phyloP scores from a whole-genome alignment of 2,329 filamentous ascomycete species.

The Thelonectria discophora region DNA sequence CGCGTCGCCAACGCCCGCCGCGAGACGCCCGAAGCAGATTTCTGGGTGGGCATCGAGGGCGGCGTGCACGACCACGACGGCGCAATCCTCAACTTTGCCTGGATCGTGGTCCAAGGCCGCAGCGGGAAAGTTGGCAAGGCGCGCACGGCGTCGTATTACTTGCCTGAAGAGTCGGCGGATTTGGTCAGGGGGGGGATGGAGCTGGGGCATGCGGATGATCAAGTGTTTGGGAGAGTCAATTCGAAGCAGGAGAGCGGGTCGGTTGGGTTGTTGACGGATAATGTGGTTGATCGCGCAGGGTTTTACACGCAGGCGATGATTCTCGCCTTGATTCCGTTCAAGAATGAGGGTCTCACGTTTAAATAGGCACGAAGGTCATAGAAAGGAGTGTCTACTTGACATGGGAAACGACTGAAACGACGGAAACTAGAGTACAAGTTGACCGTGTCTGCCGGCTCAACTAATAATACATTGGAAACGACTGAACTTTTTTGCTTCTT shows the following conservation, averaged over 20 bases:
- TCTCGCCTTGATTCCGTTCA: conserved; percentile 48
- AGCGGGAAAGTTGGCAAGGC: conserved; percentile 48
- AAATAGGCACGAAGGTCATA: not conserved
- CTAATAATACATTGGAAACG: not conserved
- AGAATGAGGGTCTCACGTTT: not conserved
- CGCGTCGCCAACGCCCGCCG: too few species aligned
- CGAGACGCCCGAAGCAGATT: conserved; percentile 47
- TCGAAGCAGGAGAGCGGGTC: conserved; percentile 52
- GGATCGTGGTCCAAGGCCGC: conserved; percentile 48
- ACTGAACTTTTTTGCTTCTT: too few species aligned
- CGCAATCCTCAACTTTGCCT: conserved; percentile 51
- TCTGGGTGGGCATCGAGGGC: conserved; percentile 54
- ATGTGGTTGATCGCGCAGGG: conserved; percentile 47
- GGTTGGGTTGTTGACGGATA: conserved; percentile 52
- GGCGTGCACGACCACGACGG: conserved; percentile 46
- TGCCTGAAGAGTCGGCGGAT: conserved; percentile 49
- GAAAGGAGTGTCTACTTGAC: too few species aligned
- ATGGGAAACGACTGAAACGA: not conserved
- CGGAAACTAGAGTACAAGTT: not conserved
- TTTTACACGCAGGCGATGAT: conserved; percentile 53
- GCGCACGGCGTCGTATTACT: conserved; percentile 50
- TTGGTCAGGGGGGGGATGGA: conserved; percentile 51
- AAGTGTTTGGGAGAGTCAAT: conserved; percentile 48
- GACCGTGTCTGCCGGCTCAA: not conserved
- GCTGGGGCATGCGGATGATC: conserved; percentile 52